Conservation (phyloP, 345 rosid species). For the Streptanthus diversifolius region DNA sequence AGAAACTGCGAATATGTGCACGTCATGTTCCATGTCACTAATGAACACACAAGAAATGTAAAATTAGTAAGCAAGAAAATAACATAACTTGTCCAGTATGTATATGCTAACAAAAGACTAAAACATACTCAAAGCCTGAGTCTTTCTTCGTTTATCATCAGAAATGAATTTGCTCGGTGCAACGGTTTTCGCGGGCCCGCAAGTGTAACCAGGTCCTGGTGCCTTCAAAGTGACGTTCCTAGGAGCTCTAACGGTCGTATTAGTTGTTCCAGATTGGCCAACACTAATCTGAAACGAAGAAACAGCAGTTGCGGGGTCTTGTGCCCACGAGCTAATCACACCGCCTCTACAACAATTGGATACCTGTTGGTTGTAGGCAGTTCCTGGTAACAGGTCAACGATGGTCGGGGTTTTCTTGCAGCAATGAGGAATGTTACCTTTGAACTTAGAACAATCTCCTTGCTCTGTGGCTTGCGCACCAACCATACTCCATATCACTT, state of each 20-base stretch:
- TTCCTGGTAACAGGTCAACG: slow-evolving; percentile 83
- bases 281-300: slow-evolving; percentile 76
- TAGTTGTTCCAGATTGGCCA: slow-evolving; percentile 74
- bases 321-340: slow-evolving; percentile 65
- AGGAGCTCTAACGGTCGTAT: slow-evolving; percentile 68
- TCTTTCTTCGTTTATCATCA: slow-evolving; percentile 64
- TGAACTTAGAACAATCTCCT: slow-evolving; percentile 87
- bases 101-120: neutral
- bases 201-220: slow-evolving; percentile 91
- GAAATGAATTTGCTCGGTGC: slow-evolving; percentile 46
- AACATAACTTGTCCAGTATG: neutral
- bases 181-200: slow-evolving; percentile 62
- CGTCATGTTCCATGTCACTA: slow-evolving; percentile 95
- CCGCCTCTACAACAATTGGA: slow-evolving; percentile 94
- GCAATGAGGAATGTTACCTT: slow-evolving; percentile 76
- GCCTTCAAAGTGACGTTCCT: slow-evolving; percentile 65
- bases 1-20: slow-evolving; percentile 88
- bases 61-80: neutral
- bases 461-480: slow-evolving; percentile 85
- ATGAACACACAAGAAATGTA: slow-evolving; percentile 8
- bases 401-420: slow-evolving; percentile 70
- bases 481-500: slow-evolving; percentile 74
- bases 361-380: slow-evolving; percentile 62
- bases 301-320: slow-evolving; percentile 65
- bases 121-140: slow-evolving; percentile 81